Conservation (phyloP, 1,139 yeast species). For the Yamadazyma dendronema region DNA sequence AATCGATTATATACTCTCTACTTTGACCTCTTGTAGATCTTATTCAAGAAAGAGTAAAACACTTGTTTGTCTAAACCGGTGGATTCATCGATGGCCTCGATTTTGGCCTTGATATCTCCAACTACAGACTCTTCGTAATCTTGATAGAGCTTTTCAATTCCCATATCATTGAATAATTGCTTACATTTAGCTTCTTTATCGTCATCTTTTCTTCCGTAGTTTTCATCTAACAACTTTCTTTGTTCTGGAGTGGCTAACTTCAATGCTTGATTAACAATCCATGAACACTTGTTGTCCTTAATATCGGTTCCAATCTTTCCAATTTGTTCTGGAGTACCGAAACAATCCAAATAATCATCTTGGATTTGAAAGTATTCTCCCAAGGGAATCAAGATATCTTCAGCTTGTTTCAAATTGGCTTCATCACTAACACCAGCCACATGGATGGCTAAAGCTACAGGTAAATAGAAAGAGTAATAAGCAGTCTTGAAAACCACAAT, state of each 20-base stretch:
- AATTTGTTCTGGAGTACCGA: conserved; percentile 95
- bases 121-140: conserved; percentile 84
- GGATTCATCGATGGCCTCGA: conserved; percentile 75
- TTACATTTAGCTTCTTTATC: conserved; percentile 71
- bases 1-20: too few species aligned
- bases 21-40: conserved; percentile 92
- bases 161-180: conserved; percentile 69
- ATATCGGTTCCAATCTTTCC: conserved; percentile 99
- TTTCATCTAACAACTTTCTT: conserved; percentile 74
- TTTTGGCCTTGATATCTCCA: conserved; percentile 58
- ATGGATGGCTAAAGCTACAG: conserved; percentile 95
- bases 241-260: conserved; percentile 77
- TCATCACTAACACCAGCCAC: conserved; percentile 77
- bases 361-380: conserved; percentile 99
- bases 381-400: conserved; percentile 83
- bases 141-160: conserved; percentile 66
- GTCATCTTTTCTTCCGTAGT: conserved; percentile 84
- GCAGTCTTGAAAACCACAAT: conserved; percentile 97
- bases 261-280: conserved; percentile 95
- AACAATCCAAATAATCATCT: conserved; percentile 96
- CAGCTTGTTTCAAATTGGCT: conserved; percentile 82
- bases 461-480: conserved; percentile 93
- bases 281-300: conserved; percentile 96
- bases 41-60: conserved; percentile 76
- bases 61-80: conserved; percentile 90